Evolutionary conservation across 352 stramenopile species (phyloP).

Genomic region (Phytophthora cactorum): DNA sequence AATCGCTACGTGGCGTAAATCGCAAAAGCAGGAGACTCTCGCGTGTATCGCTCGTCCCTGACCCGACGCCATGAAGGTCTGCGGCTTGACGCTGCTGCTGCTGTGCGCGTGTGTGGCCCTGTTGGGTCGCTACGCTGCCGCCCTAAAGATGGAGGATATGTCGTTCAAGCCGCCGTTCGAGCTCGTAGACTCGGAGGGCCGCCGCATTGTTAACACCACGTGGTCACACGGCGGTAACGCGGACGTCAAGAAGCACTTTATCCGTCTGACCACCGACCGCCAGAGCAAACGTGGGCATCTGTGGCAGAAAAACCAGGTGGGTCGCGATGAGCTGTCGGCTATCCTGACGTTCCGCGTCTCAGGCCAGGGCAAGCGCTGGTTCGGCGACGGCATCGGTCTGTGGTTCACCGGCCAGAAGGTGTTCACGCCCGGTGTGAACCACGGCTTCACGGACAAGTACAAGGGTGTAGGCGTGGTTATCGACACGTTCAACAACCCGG

Average conservation of each 20-base stretch:
- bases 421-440: slow-evolving; percentile 68
- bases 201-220: slow-evolving; percentile 75
- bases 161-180: slow-evolving; percentile 87
- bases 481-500: slow-evolving; percentile 87
- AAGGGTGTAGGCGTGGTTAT: slow-evolving; percentile 80
- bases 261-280: slow-evolving; percentile 87
- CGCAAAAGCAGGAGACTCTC: slow-evolving; percentile 10
- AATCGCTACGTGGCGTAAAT: slow-evolving; percentile 42
- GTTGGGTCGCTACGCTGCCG: slow-evolving; percentile 11
- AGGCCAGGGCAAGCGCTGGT: slow-evolving; percentile 82
- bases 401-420: slow-evolving; percentile 77
- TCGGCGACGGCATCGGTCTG: slow-evolving; percentile 84
- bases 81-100: slow-evolving; percentile 42
- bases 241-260: slow-evolving; percentile 87
- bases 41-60: slow-evolving; percentile 5
- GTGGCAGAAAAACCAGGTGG: slow-evolving; percentile 69
- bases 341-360: slow-evolving; percentile 87
- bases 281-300: slow-evolving; percentile 88
- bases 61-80: slow-evolving; percentile 32
- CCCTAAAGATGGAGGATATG: slow-evolving; percentile 60
- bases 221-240: slow-evolving; percentile 77
- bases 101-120: slow-evolving; percentile 34
- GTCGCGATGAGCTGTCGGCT: slow-evolving; percentile 59
- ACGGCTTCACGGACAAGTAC: slow-evolving; percentile 83
- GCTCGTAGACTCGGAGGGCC: slow-evolving; percentile 60